Evolutionary conservation across 1,139 yeast genomes (phyloP), one percentile per base, ranked within the genome.

Genomic region (Chernovozyma sophiae-reginae): DNA sequence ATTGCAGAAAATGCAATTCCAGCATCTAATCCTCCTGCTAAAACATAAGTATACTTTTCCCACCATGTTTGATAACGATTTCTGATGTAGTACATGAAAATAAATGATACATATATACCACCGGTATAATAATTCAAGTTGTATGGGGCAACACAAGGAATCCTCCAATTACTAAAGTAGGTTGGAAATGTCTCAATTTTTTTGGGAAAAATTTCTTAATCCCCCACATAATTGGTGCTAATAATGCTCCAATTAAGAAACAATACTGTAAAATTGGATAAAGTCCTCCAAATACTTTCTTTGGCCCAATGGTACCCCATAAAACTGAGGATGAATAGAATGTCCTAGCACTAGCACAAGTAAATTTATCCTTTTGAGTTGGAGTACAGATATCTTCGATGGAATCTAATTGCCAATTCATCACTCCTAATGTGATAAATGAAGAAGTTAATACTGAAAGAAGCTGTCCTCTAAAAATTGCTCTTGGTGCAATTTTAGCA

Each of bases 241-340:
- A 48, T 4, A 72, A 44, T 29, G 72, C 72, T 12, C 85, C 84
- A 40, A 77, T 68, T 41, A 77, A 59, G 69, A 79, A 79, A 42
- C 76, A 68, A 60, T 61, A 74, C 48, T 64, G 61, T 52, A 75
- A 55, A 25, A 62, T 51, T 25, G 80, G 80, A 45, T 75, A 74
- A 25, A 72, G 48, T 1, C 66, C 68, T 19, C 56, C 55, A 48
- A 80, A 78, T 18, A 79, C 72, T 36, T 74, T 66, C 50, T 72
- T 65, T 18, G 89, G 89, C 19, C 86, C 87, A 48, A 82, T 77
- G 34, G 75, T 76, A 43, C 86, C 86, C 86, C 86, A 81, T 19
- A 73, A 58, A 18, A 76, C 70, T 12, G 77, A 67, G 15, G 78
- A 65, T 27, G 74, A 58, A 56, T 67, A 79, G 53, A 64, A 77